These are phyloP conservation scores for Prunus dulcis DNA, from an alignment of 306 rosid species.

Conservation along the genomic window DNA sequence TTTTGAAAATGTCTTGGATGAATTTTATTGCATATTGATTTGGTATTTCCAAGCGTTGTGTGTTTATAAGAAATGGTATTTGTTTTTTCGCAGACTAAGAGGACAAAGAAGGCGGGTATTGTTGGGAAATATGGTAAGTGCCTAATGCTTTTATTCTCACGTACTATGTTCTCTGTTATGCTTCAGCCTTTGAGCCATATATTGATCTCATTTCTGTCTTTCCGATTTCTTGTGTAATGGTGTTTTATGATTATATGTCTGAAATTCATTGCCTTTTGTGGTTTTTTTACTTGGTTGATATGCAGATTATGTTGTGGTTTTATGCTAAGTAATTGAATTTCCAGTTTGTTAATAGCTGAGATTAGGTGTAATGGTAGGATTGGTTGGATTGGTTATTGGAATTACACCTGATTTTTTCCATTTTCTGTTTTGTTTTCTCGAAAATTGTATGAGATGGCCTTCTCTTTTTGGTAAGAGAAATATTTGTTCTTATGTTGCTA, in stretches of 20 bases:
- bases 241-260: background rate
- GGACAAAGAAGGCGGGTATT: slow-evolving; percentile 92
- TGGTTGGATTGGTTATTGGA: background rate
- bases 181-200: background rate
- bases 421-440: background rate
- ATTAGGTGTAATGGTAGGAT: background rate
- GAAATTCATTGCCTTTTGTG: background rate
- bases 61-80: slow-evolving; percentile 2
- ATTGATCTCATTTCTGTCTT: background rate
- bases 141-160: no score
- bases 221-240: background rate
- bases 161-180: background rate
- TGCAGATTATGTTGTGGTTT: background rate
- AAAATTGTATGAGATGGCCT: background rate
- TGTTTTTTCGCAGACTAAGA: slow-evolving; percentile 65
- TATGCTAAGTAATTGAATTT: no score
- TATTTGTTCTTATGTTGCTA: background rate
- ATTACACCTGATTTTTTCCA: background rate
- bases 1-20: background rate
- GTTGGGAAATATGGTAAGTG: slow-evolving; percentile 78
- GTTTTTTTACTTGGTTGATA: background rate
- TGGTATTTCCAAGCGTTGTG: background rate
- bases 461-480: background rate
- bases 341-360: background rate
- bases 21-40: background rate